Percentiles rank a stretch among this genome's conserved stretches.
These are phyloP conservation scores for Cercophora samala DNA, from an alignment of 495 filamentous ascomycete genomes.

Conservation along the genomic window DNA sequence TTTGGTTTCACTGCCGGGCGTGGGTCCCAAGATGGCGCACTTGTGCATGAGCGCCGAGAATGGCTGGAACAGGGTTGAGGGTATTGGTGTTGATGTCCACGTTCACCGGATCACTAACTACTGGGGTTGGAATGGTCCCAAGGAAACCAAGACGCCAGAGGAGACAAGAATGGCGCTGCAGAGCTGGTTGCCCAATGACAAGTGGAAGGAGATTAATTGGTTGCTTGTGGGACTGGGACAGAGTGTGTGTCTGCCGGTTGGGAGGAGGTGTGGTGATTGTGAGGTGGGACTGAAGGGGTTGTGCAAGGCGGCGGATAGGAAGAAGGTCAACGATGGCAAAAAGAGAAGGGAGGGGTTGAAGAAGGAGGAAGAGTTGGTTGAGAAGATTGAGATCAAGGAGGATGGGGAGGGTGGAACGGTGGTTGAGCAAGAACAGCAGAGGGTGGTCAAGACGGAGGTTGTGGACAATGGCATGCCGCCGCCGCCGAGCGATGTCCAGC, in stretches of 20 bases:
- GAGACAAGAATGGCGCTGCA: slow-evolving; percentile 76
- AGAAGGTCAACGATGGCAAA: slow-evolving; percentile 50
- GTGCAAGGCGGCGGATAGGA: slow-evolving; percentile 68
- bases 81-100: slow-evolving; percentile 66
- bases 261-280: slow-evolving; percentile 78
- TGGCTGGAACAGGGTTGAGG: slow-evolving; percentile 57
- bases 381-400: slow-evolving; percentile 32
- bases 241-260: slow-evolving; percentile 77
- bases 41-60: slow-evolving; percentile 66
- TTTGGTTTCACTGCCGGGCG: slow-evolving; percentile 77
- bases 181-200: slow-evolving; percentile 78
- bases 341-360: slow-evolving; percentile 34
- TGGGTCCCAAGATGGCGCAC: slow-evolving; percentile 97
- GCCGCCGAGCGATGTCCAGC: background rate
- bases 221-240: slow-evolving; percentile 89
- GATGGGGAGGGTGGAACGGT: slow-evolving; percentile 30
- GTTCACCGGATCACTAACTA: slow-evolving; percentile 90
- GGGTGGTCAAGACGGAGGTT: slow-evolving; percentile 11
- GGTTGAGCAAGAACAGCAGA: slow-evolving; percentile 13
- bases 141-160: slow-evolving; percentile 74
- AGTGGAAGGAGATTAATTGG: slow-evolving; percentile 94
- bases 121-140: slow-evolving; percentile 75
- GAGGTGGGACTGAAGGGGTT: slow-evolving; percentile 67
- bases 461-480: background rate
- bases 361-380: slow-evolving; percentile 28